A percentile compares a stretch with the other conserved stretches of the same genome.
These are phyloP conservation scores for Phaeophleospora eucalypticola DNA, from an alignment of 2,329 filamentous ascomycete species.

Conservation along the genomic window DNA sequence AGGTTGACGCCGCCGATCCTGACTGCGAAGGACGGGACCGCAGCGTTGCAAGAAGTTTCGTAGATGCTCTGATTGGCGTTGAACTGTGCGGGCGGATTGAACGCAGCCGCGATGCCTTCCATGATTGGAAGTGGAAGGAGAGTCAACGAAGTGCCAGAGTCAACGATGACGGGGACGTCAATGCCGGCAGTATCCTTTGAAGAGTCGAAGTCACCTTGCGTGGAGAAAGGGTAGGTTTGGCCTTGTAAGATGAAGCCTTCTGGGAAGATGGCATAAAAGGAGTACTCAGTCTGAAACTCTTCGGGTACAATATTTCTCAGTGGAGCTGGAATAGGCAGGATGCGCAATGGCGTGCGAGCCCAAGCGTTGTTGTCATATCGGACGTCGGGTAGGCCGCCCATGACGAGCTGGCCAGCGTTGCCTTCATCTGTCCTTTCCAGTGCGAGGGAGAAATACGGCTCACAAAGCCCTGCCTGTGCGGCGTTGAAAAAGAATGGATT, in stretches of 20 bases:
- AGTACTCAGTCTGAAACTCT: constrained; percentile 19
- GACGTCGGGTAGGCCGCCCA: constrained; percentile 46
- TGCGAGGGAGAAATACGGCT: constrained; percentile 45
- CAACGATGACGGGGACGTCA: constrained; percentile 33
- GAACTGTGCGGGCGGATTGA: constrained; percentile 39
- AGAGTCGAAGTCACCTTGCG: constrained; percentile 4
- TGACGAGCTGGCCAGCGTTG: constrained; percentile 41
- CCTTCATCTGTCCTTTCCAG: constrained; percentile 31
- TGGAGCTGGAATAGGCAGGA: constrained; percentile 11
- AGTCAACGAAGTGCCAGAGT: constrained; percentile 41
- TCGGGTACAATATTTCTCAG: background rate
- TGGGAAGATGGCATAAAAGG: constrained; percentile 36
- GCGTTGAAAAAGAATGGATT: constrained; percentile 43
- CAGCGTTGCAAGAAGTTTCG: constrained; percentile 40
- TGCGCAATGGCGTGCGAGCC: constrained; percentile 3
- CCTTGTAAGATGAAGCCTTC: constrained; percentile 24
- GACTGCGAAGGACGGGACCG: constrained; percentile 37
- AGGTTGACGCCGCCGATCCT: constrained; percentile 34
- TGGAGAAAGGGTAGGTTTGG: background rate
- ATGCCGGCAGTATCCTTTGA: background rate
- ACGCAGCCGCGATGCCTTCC: constrained; percentile 37
- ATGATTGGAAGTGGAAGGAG: constrained; percentile 38
- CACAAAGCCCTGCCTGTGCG: constrained; percentile 39
- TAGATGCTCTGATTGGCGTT: constrained; percentile 29
- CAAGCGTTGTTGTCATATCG: background rate